Evolutionary conservation across 352 stramenopile genomes (phyloP).

Genomic region (Pythium diclinum): DNA sequence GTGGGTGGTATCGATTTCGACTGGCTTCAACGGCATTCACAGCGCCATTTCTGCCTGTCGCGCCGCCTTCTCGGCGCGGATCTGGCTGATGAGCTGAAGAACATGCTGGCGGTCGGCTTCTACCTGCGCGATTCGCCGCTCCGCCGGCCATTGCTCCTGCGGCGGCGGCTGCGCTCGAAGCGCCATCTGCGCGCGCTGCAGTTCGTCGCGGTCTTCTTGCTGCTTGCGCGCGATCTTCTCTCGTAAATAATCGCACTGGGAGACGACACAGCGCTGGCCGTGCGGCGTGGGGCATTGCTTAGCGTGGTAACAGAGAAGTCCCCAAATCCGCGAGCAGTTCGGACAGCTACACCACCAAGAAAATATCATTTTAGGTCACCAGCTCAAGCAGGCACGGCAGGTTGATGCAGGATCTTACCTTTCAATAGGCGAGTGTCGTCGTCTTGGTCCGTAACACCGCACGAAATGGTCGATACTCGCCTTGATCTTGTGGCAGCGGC

Average conservation of each 20-base stretch:
- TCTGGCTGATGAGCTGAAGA: constrained; percentile 71
- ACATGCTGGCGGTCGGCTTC: constrained; percentile 74
- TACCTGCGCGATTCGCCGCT: constrained; percentile 77
- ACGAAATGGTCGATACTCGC: constrained; percentile 88
- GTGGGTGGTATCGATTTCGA: neutral
- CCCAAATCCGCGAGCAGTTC: constrained; percentile 84
- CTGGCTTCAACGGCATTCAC: neutral
- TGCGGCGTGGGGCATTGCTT: constrained; percentile 62
- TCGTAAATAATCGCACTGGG: constrained; percentile 83
- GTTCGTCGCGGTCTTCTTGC: constrained; percentile 54
- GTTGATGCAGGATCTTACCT: constrained; percentile 35
- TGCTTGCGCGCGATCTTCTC: constrained; percentile 82
- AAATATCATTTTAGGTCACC: neutral
- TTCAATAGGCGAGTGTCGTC: constrained; percentile 69
- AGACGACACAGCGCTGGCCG: constrained; percentile 65
- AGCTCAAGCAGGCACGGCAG: neutral
- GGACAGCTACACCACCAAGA: constrained; percentile 46
- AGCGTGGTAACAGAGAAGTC: constrained; percentile 82
- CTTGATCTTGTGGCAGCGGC: constrained; percentile 86
- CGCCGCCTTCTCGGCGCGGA: constrained; percentile 56
- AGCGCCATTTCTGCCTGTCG: constrained; percentile 28
- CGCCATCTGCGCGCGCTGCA: constrained; percentile 48
- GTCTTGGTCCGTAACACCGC: constrained; percentile 75
- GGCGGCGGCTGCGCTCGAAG: constrained; percentile 33
- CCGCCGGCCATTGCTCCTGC: constrained; percentile 59